Base-by-base conservation (phyloP, 441 rosid genomes). In the Syzygium malaccense region DNA sequence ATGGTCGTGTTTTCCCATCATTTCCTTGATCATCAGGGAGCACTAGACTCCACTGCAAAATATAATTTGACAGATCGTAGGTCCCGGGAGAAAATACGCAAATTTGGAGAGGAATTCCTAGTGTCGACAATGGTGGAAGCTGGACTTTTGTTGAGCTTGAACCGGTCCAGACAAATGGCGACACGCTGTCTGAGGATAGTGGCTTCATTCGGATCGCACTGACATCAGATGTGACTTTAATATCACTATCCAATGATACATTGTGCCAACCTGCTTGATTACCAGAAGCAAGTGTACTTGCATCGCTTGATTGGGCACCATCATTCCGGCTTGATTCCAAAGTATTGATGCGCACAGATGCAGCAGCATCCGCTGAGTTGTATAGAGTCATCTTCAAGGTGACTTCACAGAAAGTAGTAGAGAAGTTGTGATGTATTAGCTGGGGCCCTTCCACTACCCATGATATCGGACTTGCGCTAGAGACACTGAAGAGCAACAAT, bases 121-220 rank as follows among this genome's bases (percentile, higher is more conserved):
- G 66, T 25, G 94, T 91, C 37, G 99, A 96, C 90, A 90, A 83
- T 20, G 99, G 96, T 90, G 91, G 93, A 79, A 96, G 91, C 88
- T 68, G 90, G 87, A 94, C 90, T 85, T 91, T 94, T 85, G 96
- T 95, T 41, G 95, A 93, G 91, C 98, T 95, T 86, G 96, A 92
- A 75, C 97, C 99, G 71, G 95, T 94, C 99, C 99, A 98, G 75
- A 96, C 90, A 91, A 95, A 95, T 3, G 98, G 95, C 64, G 95
- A 91, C 71, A 93, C 94, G 53, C 95, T 94, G 90, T 94, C 97
- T 32, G 90, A 91, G 30, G 94, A 91, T 55, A 88, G 48, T 37
- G 94, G 85, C 60, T 92, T 94, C 85, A 55, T 68, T 37, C 83
- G 92, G 58, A 89, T 91, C 88, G 91, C 92, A 86, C 87, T 90